Evolutionary conservation across 2,329 filamentous ascomycete genomes (phyloP), one percentile per base, ranked within the genome.

Genomic region (Arachnomyces sp.): DNA sequence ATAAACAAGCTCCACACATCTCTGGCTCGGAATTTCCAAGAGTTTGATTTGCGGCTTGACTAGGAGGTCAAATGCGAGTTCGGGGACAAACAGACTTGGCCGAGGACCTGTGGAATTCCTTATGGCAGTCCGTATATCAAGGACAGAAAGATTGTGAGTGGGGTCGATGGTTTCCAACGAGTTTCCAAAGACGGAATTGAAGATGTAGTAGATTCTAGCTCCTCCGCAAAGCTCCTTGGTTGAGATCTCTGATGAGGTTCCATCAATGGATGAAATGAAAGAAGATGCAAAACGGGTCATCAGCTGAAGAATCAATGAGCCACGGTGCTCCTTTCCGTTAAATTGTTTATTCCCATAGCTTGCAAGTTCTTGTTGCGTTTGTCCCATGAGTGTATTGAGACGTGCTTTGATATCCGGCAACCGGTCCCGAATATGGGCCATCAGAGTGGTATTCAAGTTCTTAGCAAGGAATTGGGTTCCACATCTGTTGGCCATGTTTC

Each of bases 21-120:
- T 82, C 60, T 98, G 92, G 59, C 87, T 93, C 7, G 92, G 92
- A 17, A 92, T 80, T 61, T 98, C 92, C 18, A 98, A 73, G 39
- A 98, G 75, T 69, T 96, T 96, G 65, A 98, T 98, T 63, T 98
- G 92, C 18, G 92, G 92, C 66, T 98, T 98, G 34, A 98, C 92
- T 33, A 98, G 77, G 15, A 98, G 77, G 61, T 98, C 92, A 62
- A 98, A 98, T 1, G 92, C 92, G 68, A 98, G 82, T 63, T 98
- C 92, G 2, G 92, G 92, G 7, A 98, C 92, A 57, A 98, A 98
- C 34, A 98, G 74, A 62, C 90, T 96, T 1, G 92, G 90, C 13
- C 92, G 80, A 21, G 92, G 92, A 39, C 92, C 92, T 13, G 92
- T 98, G 1, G 92, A 98, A 68, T 98, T 98, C 54, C 92, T 84